Base-by-base conservation (phyloP, 1,284 basidiomycete genomes). In the Trichosporon sp. region DNA sequence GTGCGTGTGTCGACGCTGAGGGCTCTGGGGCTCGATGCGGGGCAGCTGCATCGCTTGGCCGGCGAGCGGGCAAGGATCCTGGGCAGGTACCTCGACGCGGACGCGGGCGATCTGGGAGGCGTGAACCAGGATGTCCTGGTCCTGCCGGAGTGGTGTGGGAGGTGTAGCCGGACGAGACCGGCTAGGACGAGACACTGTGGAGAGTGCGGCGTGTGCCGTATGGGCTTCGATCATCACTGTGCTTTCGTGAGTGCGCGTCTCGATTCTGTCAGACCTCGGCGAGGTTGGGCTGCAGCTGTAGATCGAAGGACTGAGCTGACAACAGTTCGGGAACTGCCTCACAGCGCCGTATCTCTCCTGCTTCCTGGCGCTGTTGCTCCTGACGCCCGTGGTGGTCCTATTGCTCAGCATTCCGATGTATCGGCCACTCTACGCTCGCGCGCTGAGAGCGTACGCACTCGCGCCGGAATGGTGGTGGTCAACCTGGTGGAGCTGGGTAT, bases 201-300 rank as follows among this genome's bases (percentile, higher is more conserved):
- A 3, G 70, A 74, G 49, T 79, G 78, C 54, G 72, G 72, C 7
- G 63, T 67, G 16, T 80, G 78, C 65, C 69, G 78, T 27, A 69
- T 64, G 3, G 77, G 73, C 3, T 79, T 75, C 59, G 77, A 79
- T 65, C 77, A 79, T 61, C 77, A 79, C 65, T 79, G 77, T 60
- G 66, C 72, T 7, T 73, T 79, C 56, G 77, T 77, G 49, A 60
- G 75, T 69, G 1, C 4, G 3, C 2, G n/a, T 3, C n/a, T 16
- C 25, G 14, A 14, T 19, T 13, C 14, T n/a, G 8, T n/a, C 19
- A 10, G 8, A 21, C 7, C 36, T 36, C 10, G 34, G 3, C 16
- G 4, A 9, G 16, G 5, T 3, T 36, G 5, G 19, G 36, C 36
- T 37, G 16, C n/a, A n/a, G n/a, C n/a, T n/a, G n/a, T n/a, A n/a